A percentile compares a stretch with the other conserved stretches of the same genome.
phyloP scores from a whole-genome alignment of 2,329 filamentous ascomycete genomes.

The Phialophora verrucosa region DNA sequence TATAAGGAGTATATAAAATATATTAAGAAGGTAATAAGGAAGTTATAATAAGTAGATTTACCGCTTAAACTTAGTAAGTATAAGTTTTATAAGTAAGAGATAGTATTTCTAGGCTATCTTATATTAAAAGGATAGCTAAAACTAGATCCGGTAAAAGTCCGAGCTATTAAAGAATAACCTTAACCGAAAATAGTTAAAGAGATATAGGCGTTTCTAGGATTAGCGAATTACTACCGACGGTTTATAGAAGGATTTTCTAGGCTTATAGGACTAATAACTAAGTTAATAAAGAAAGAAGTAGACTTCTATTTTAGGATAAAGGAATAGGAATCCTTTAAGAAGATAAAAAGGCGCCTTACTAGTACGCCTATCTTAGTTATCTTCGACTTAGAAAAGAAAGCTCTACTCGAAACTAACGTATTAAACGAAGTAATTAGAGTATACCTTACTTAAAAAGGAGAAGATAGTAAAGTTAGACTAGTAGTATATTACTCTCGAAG shows the following conservation, averaged over 20 bases:
- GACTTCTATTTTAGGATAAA: not conserved
- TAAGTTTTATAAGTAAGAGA: too few relatives aligned
- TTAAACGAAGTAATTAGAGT: constrained; percentile 26
- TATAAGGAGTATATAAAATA: not conserved
- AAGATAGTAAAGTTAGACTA: constrained; percentile 17
- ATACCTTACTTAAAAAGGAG: constrained; percentile 20
- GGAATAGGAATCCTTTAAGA: constrained; percentile 24
- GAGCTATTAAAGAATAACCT: not conserved
- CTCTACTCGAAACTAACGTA: constrained; percentile 28
- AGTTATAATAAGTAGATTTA: too few relatives aligned
- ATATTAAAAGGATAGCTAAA: too few relatives aligned
- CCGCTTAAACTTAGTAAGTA: too few relatives aligned
- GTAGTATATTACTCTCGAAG: constrained; percentile 20
- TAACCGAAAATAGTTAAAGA: constrained; percentile 9
- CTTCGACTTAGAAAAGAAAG: constrained; percentile 27
- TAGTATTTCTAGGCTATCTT: too few relatives aligned
- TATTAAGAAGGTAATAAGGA: too few relatives aligned
- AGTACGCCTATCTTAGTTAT: constrained; percentile 22
- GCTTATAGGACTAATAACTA: not conserved
- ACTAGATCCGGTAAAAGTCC: not conserved
- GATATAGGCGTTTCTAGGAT: not conserved
- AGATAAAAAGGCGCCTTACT: not conserved
- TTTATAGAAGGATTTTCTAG: constrained; percentile 13
- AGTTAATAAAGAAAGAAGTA: constrained; percentile 7
- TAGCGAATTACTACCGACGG: constrained; percentile 3